Conservation (phyloP, 768 basidiomycete species). For the Boletus barrowsii region DNA sequence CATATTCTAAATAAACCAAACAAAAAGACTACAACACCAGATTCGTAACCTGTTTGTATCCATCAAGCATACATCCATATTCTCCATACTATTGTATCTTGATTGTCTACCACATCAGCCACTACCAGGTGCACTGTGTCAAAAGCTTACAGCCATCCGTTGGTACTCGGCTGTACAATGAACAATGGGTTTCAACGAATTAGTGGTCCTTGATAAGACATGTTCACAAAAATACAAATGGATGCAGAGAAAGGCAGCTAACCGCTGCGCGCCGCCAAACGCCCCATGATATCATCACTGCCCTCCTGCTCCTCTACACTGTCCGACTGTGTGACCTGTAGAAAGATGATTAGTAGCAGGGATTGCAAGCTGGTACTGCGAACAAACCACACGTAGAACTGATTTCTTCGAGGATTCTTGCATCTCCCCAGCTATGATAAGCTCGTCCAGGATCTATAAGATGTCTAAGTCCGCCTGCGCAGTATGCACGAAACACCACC, state of each 20-base stretch:
- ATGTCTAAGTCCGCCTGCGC: neutral
- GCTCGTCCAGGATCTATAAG: constrained; percentile 79
- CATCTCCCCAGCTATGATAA: constrained; percentile 90
- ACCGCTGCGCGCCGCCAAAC: constrained; percentile 71
- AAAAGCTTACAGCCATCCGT: neutral
- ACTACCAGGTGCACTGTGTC: neutral
- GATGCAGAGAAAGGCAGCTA: constrained; percentile 33
- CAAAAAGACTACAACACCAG: constrained; percentile 16
- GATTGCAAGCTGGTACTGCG: constrained; percentile 6
- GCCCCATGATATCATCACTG: constrained; percentile 75
- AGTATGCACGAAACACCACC: constrained; percentile 9
- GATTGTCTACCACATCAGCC: neutral
- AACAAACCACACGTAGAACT: constrained; percentile 55
- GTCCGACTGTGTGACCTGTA: constrained; percentile 82
- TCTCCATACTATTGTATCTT: neutral
- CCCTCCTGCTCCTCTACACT: constrained; percentile 83
- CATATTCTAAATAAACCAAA: constrained; percentile 63
- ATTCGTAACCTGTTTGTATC: constrained; percentile 9
- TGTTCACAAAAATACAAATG: constrained; percentile 10
- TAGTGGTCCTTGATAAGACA: constrained; percentile 26
- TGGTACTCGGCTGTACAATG: neutral
- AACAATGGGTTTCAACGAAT: constrained; percentile 21
- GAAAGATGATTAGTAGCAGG: neutral
- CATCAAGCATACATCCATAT: neutral
- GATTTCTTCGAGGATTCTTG: constrained; percentile 85